These are phyloP conservation scores for Tetrahymena borealis DNA, from an alignment of 73 alveolate species.

Conservation along the genomic window DNA sequence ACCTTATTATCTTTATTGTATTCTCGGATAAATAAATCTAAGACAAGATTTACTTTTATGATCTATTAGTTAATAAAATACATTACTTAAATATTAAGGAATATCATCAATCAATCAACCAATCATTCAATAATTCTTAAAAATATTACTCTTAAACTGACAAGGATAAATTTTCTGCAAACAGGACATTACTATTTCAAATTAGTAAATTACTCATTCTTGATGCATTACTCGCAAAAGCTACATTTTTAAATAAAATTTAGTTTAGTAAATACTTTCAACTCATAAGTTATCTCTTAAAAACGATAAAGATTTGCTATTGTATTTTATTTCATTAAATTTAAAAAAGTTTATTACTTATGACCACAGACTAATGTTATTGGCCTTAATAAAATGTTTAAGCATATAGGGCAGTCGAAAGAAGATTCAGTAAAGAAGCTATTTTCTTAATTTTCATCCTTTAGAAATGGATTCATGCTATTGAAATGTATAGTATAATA, in stretches of 20 bases:
- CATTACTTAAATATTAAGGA: background rate
- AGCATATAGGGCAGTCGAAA: background rate
- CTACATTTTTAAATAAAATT: background rate
- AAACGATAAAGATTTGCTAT: no score
- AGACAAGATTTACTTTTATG: background rate
- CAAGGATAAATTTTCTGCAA: background rate
- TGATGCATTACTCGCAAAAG: background rate
- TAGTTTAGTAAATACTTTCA: background rate
- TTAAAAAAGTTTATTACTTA: background rate
- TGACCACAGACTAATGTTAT: background rate
- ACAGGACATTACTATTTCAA: background rate
- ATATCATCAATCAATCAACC: background rate
- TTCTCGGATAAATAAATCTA: background rate
- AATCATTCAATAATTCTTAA: background rate
- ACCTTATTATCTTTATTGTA: background rate
- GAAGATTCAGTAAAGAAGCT: background rate
- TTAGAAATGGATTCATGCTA: background rate
- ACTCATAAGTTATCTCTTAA: no score
- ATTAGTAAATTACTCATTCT: background rate
- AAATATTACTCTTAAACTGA: background rate
- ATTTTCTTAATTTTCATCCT: background rate
- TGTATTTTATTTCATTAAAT: background rate
- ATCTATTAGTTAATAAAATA: no score
- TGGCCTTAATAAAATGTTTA: background rate
- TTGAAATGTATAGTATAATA: no score